Evolutionary conservation across 208 protist species (phyloP).

Genomic region (Trypanosoma cruzi): DNA sequence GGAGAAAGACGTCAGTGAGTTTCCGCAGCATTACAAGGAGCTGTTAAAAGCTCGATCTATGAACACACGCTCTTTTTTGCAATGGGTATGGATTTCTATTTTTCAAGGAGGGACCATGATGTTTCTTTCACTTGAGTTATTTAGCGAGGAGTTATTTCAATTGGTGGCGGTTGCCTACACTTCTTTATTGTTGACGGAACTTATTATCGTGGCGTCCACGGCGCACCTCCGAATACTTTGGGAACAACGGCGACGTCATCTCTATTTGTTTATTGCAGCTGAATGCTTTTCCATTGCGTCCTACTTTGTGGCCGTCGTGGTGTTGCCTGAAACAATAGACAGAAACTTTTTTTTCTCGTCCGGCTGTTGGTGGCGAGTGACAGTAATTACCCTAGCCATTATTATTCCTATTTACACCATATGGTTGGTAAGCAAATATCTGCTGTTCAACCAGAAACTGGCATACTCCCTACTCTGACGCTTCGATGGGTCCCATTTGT

Average conservation of each 20-base stretch:
- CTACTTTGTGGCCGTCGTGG: conserved; percentile 92
- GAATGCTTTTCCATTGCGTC: conserved; percentile 89
- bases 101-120: conserved; percentile 97
- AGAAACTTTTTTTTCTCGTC: conserved; percentile 92
- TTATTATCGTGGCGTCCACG: conserved; percentile 95
- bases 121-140: conserved; percentile 94
- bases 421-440: conserved; percentile 42
- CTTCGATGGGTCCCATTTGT: no score
- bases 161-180: conserved; percentile 98
- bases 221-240: conserved; percentile 92
- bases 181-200: conserved; percentile 97
- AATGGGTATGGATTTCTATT: conserved; percentile 86
- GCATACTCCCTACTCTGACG: conserved; percentile 26
- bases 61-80: conserved; percentile 82
- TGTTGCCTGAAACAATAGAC: conserved; percentile 94
- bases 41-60: conserved; percentile 95
- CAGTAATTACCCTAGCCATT: conserved; percentile 77
- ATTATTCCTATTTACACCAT: conserved; percentile 65
- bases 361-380: conserved; percentile 89
- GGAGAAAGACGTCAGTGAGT: conserved; percentile 92
- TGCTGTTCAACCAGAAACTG: conserved; percentile 49
- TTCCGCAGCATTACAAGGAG: conserved; percentile 98
- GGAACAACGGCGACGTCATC: conserved; percentile 63
- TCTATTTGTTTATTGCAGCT: conserved; percentile 85
- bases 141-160: conserved; percentile 94